Conservation (phyloP, 805 yeast species). For the Saccharomycopsis malanga region DNA sequence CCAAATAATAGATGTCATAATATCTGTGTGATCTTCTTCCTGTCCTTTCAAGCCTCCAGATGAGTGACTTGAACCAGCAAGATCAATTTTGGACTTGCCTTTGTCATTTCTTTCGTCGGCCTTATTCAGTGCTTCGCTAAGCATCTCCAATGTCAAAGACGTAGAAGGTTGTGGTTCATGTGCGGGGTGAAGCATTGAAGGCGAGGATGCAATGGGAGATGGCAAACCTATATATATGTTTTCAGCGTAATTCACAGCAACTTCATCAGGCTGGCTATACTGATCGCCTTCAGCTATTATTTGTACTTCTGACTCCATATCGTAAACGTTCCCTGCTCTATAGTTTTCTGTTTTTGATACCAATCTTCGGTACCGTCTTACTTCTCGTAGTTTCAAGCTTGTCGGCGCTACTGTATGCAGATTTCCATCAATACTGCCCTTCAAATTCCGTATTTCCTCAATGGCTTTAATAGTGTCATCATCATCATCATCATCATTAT, state of each 20-base stretch:
- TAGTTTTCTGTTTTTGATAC: slow-evolving; percentile 30
- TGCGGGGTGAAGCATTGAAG: not conserved
- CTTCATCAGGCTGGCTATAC: not conserved
- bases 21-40: not conserved
- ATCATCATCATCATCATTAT: not conserved
- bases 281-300: not conserved
- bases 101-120: not conserved
- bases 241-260: not conserved
- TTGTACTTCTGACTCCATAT: slow-evolving; percentile 50
- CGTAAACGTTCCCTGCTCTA: slow-evolving; percentile 75
- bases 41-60: not conserved
- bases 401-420: not conserved
- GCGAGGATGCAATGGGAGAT: no score
- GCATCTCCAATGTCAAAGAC: not conserved
- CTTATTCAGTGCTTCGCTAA: not conserved
- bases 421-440: not conserved
- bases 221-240: no score
- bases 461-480: not conserved
- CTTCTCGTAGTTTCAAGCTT: not conserved
- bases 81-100: not conserved
- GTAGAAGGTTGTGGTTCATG: not conserved
- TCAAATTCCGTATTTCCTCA: not conserved
- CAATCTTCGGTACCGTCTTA: not conserved
- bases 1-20: not conserved
- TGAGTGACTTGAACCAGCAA: not conserved